phyloP scores from a whole-genome alignment of 192 early-diverging fungal genomes.

The Gaertneriomyces semiglobifer region DNA sequence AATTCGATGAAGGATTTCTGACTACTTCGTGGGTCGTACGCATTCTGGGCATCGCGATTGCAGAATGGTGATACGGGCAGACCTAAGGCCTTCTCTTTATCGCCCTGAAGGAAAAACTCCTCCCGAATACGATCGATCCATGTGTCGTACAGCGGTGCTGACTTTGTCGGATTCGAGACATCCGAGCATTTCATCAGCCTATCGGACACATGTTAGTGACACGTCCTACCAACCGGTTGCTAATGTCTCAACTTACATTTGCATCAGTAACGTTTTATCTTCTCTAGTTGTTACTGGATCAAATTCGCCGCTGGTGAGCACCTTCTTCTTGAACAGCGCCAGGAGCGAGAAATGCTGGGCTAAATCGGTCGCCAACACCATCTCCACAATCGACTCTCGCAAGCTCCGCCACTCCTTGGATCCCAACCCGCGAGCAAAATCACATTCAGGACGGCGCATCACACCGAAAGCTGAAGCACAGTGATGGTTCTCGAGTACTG shows the following conservation, averaged over 20 bases:
- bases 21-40: constrained; percentile 31
- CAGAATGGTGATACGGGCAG: constrained; percentile 59
- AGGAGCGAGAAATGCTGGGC: constrained; percentile 47
- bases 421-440: constrained; percentile 43
- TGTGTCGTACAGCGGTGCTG: constrained; percentile 43
- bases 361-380: constrained; percentile 59
- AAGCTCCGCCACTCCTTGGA: constrained; percentile 35
- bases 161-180: constrained; percentile 59
- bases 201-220: neutral
- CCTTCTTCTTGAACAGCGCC: constrained; percentile 53
- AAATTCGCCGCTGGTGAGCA: constrained; percentile 39
- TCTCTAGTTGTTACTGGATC: constrained; percentile 45
- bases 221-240: neutral
- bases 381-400: constrained; percentile 48
- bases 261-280: constrained; percentile 49
- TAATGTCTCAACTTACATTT: constrained; percentile 38
- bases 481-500: constrained; percentile 62
- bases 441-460: constrained; percentile 39
- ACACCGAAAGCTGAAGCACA: constrained; percentile 54
- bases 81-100: constrained; percentile 47
- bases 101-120: constrained; percentile 56
- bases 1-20: constrained; percentile 57
- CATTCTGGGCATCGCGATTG: constrained; percentile 45
- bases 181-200: constrained; percentile 59
- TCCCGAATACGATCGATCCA: constrained; percentile 53